Conservation (phyloP, 2,329 filamentous ascomycete genomes). For the Colletotrichum chlorophyti region DNA sequence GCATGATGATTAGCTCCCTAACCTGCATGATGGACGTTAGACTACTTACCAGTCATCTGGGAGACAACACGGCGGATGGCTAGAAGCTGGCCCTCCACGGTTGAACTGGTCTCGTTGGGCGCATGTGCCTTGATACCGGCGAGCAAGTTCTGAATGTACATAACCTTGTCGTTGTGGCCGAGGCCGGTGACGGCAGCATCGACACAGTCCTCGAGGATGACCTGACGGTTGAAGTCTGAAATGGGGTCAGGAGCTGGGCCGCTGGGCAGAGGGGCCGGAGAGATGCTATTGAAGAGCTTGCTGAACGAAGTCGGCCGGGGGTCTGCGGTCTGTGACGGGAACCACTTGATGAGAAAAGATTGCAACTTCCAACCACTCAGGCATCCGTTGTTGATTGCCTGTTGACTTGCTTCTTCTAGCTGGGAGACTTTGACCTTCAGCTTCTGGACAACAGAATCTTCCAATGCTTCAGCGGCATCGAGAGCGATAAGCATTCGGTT, state of each 20-base stretch:
- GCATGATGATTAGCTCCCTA: not conserved
- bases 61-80: conserved; percentile 51
- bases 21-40: not conserved
- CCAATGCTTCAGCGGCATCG: conserved; percentile 36
- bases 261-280: not conserved
- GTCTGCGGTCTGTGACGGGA: conserved; percentile 39
- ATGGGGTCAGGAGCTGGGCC: conserved; percentile 14
- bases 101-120: not conserved
- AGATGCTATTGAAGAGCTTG: conserved; percentile 24
- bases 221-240: conserved; percentile 8
- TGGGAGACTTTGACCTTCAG: conserved; percentile 40
- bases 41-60: conserved; percentile 45
- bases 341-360: conserved; percentile 48
- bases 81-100: conserved; percentile 45
- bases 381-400: conserved; percentile 42
- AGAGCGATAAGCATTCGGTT: conserved; percentile 24
- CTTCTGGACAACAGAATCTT: conserved; percentile 38
- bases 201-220: conserved; percentile 40
- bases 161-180: conserved; percentile 39
- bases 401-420: conserved; percentile 42
- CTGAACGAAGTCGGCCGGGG: conserved; percentile 42
- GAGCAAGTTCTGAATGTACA: conserved; percentile 48
- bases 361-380: conserved; percentile 53
- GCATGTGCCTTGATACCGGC: not conserved
- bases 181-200: conserved; percentile 40